Base-by-base conservation (phyloP, 2,329 filamentous ascomycete genomes). In the Sporothrix brunneoviolacea region DNA sequence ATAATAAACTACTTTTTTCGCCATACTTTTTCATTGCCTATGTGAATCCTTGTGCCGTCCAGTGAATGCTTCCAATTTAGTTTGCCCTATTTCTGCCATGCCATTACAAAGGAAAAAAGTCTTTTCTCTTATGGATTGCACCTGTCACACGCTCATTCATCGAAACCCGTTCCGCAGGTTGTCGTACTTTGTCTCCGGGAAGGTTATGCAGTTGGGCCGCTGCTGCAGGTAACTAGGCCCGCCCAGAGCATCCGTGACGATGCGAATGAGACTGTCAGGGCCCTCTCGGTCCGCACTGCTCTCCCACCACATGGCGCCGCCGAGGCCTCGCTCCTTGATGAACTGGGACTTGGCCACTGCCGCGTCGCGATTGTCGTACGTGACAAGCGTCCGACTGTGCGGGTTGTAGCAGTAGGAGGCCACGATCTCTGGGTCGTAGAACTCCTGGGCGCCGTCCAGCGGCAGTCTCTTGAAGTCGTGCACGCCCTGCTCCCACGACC, bases 221-320 rank as follows among this genome's bases (percentile, higher is more conserved):
- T 68, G 68, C 54, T 80, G 71, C 30, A 88, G 66, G 2, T 60
- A 65, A 4, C 58, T 57, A 0, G 67, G 63, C 0, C 82, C 80
- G 16, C 82, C 83, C 10, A 88, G 65, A 0, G 66, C 69, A 28
- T 77, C 70, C 1, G 86, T 79, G 15, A 84, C 81, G 13, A 76
- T 82, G 7, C 66, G 70, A 50, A 91, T 89, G 62, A 96, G 64
- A 59, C 87, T 91, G 48, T 75, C 67, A 0, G 74, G 70, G 0
- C 81, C 82, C 3, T 67, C 63, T 62, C 82, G 83, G 64, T 96
- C 91, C 1, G 80, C 83, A 61, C 85, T 91, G 60, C 82, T 88
- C 70, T 96, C 91, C 90, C 90, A 95, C 89, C 89, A 97, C 91
- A 97, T 96, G n/a, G 79, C 88, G 16, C 91, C 91, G 2, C 90